Evolutionary conservation across 257 asterid genomes (phyloP).

Genomic region (Solanum lycopersicoides): DNA sequence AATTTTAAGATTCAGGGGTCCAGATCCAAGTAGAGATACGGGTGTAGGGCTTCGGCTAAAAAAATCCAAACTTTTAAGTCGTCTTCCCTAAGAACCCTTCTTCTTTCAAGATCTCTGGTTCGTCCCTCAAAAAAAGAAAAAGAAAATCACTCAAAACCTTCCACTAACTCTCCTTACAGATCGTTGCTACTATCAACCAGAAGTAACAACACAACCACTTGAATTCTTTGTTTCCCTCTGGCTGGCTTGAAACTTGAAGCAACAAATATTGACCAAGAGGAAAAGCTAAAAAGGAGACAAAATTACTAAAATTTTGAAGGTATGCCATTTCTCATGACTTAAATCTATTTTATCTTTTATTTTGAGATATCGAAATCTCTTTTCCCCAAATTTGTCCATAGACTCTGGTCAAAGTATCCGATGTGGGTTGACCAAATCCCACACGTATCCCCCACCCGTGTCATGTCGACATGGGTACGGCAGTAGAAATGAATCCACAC

Average conservation of each 20-base stretch:
- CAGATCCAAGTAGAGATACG: neutral
- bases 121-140: neutral
- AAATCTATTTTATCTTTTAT: neutral
- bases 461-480: neutral
- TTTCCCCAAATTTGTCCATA: neutral
- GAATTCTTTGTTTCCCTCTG: neutral
- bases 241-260: neutral
- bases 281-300: neutral
- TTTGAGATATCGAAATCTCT: neutral
- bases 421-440: neutral
- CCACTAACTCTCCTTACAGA: neutral
- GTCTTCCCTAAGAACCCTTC: neutral
- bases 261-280: neutral
- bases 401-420: neutral
- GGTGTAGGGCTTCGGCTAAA: neutral
- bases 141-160: neutral
- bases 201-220: neutral
- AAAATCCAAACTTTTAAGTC: neutral
- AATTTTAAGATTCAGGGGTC: neutral
- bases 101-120: neutral
- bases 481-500: neutral
- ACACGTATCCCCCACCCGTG: neutral
- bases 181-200: neutral
- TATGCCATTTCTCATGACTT: neutral
- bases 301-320: neutral